Conservation (phyloP, 106 monocot species). For the Acorus calamus region DNA sequence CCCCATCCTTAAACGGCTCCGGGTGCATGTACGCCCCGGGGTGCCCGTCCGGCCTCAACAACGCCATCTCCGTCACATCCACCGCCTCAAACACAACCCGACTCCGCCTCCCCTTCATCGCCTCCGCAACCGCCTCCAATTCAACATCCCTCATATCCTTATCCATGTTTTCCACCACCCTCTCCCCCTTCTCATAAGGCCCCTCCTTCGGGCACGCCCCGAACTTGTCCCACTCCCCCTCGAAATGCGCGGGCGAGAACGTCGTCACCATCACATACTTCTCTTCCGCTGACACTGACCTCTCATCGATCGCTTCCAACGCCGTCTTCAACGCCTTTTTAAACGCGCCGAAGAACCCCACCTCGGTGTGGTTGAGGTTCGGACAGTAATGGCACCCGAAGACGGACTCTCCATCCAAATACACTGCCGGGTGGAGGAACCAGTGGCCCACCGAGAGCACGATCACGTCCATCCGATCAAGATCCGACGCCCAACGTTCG, state of each 20-base stretch:
- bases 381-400: constrained; percentile 81
- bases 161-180: constrained; percentile 57
- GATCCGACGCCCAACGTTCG: constrained; percentile 49
- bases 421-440: constrained; percentile 72
- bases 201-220: constrained; percentile 60
- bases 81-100: constrained; percentile 29
- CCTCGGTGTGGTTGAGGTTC: constrained; percentile 55
- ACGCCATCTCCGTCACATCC: constrained; percentile 75
- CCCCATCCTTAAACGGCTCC: constrained; percentile 44
- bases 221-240: constrained; percentile 80
- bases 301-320: constrained; percentile 9
- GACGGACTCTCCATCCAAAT: constrained; percentile 25
- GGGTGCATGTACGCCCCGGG: constrained; percentile 76
- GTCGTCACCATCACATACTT: constrained; percentile 62
- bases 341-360: constrained; percentile 67
- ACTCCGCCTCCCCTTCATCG: neutral
- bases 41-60: constrained; percentile 72
- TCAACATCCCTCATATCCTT: constrained; percentile 46
- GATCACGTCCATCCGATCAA: constrained; percentile 33
- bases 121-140: constrained; percentile 38
- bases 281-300: neutral
- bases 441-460: constrained; percentile 74
- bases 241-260: constrained; percentile 90
- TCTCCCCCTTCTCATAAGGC: constrained; percentile 63
- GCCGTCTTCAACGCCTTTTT: constrained; percentile 38